A percentile compares a stretch with the other conserved stretches of the same genome.
phyloP scores from a whole-genome alignment of 2,329 filamentous ascomycete genomes.

The Pyrenophora seminiperda region DNA sequence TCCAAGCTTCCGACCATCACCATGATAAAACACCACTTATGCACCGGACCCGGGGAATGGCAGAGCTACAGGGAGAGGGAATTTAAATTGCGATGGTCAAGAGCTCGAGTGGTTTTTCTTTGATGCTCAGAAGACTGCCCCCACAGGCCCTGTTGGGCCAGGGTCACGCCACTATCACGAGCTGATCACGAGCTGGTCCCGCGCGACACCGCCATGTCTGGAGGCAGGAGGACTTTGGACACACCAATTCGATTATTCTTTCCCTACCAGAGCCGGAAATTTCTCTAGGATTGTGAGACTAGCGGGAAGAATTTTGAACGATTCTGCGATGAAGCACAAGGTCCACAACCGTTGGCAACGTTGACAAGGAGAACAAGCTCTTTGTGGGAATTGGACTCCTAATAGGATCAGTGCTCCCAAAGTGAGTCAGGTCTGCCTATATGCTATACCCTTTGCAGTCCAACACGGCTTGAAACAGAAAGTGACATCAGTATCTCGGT shows the following conservation, averaged over 20 bases:
- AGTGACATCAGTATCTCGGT: slow-evolving; percentile 4
- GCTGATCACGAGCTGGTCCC: slow-evolving; percentile 1
- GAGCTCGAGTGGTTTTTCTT: no score
- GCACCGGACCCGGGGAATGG: no score
- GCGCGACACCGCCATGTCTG: slow-evolving; percentile 17
- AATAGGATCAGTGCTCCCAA: background rate
- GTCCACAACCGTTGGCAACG: background rate
- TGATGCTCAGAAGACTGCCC: background rate
- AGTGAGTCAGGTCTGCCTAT: no score
- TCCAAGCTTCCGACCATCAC: no score
- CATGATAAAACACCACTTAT: no score
- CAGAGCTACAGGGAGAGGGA: no score
- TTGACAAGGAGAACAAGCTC: no score
- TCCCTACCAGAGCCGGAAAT: slow-evolving; percentile 10
- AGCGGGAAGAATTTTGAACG: slow-evolving; percentile 23
- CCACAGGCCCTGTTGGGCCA: slow-evolving; percentile 12
- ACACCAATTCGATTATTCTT: background rate
- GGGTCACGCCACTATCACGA: slow-evolving; percentile 27
- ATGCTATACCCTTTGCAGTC: no score
- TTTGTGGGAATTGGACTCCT: background rate
- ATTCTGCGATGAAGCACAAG: background rate
- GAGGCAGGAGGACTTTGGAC: slow-evolving; percentile 7
- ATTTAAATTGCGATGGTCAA: no score
- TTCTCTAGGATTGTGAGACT: slow-evolving; percentile 17
- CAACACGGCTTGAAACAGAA: no score